Base-by-base conservation (phyloP, 495 filamentous ascomycete species). In the Amphirosellinia nigrospora region DNA sequence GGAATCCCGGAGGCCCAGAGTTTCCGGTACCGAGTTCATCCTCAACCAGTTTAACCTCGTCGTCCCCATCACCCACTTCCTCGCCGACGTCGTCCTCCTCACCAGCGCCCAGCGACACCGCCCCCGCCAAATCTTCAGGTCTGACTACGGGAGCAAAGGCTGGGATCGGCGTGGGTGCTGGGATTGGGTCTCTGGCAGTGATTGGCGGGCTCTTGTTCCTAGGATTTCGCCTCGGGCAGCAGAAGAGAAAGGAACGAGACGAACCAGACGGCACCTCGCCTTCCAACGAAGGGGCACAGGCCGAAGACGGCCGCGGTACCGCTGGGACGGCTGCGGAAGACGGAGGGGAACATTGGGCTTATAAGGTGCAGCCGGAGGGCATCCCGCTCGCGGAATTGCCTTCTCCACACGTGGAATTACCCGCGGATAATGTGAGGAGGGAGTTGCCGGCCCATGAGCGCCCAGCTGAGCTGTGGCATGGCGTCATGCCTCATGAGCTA, bases 121-220 rank as follows among this genome's bases (percentile, higher is more conserved):
- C 16, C 36, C 8, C 46, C 34, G 63, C 30, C 16, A 38, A 15
- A 30, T 38, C 43, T 32, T 55, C 66, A 16, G 30, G 38, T 28
- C 69, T 78, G 9, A 70, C 65, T 34, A 21, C 36, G n/a, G 75
- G 74, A 1, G 70, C 73, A 0, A 77, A 77, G 61, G 73, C 68
- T n/a, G 77, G 77, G 13, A 75, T 78, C 41, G 73, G 71, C 15
- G 71, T 77, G 0, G 77, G 74, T 8, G 74, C 60, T 10, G 77
- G 36, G 13, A 41, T 72, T 19, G 71, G 45, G 0, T 43, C 53
- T 36, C 64, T 77, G 1, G 39, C 36, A 2, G 64, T 73, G 11
- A 73, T 71, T 13, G 59, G 71, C 1, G 73, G 50, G 0, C 48
- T 77, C 0, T 13, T 77, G 4, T 43, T 77, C 15, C 26, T 72